phyloP scores from a whole-genome alignment of 371 early-diverging fungal species.

The Mortierella sp. region DNA sequence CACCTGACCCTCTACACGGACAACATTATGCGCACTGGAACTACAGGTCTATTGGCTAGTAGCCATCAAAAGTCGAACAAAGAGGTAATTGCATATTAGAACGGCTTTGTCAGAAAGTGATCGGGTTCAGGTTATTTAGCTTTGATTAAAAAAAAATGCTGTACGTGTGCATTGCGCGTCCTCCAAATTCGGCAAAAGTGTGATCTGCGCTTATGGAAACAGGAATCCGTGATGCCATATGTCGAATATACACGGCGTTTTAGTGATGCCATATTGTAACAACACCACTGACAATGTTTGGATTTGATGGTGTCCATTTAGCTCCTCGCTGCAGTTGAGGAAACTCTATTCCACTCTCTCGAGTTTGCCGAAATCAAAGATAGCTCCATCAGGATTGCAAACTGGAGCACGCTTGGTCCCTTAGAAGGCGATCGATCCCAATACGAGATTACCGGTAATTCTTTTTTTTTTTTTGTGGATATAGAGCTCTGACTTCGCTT shows the following conservation, averaged over 20 bases:
- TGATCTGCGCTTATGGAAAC: not conserved
- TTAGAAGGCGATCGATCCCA: conserved; percentile 59
- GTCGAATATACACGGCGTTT: not conserved
- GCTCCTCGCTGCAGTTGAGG: conserved; percentile 64
- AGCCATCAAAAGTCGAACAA: conserved; percentile 61
- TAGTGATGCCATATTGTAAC: too few species aligned
- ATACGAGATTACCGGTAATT: conserved; percentile 67
- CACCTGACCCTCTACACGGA: conserved; percentile 64
- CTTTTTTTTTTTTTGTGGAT: not conserved
- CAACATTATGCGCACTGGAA: conserved; percentile 65
- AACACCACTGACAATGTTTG: too few species aligned
- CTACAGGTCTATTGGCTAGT: conserved; percentile 51
- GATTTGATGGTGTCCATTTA: conserved; percentile 20
- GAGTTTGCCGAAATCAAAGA: conserved; percentile 34
- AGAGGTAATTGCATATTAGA: conserved; percentile 55
- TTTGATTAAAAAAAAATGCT: not conserved
- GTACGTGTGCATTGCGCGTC: conserved; percentile 5
- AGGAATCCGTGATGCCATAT: not conserved
- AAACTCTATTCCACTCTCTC: conserved; percentile 60
- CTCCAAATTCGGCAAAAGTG: too few species aligned
- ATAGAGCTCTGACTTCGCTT: too few species aligned
- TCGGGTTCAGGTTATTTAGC: not conserved
- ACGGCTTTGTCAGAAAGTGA: not conserved
- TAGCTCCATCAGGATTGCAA: conserved; percentile 26
- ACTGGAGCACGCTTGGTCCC: conserved; percentile 21